Percentiles rank a stretch among this genome's conserved stretches.
phyloP scores from a whole-genome alignment of 164 flowering plant species.

The Stephania japonica region DNA sequence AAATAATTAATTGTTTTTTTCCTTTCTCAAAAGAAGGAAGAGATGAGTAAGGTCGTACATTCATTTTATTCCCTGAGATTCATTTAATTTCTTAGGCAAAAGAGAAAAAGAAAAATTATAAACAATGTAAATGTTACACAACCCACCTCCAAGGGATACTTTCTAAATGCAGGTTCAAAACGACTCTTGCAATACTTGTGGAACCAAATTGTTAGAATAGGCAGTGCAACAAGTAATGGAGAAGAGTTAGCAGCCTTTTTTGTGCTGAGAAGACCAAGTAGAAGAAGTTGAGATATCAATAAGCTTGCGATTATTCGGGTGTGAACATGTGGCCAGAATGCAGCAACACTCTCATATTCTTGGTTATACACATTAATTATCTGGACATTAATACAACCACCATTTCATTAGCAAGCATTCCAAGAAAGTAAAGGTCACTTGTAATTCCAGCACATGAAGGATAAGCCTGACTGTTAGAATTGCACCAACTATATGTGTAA shows the following conservation, averaged over 20 bases:
- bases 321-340: conserved; percentile 98
- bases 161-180: conserved; percentile 90
- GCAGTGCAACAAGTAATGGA: conserved; percentile 69
- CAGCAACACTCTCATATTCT: conserved; percentile 85
- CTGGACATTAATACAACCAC: conserved; percentile 28
- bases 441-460: no score
- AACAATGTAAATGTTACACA: not conserved
- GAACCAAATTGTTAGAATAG: conserved; percentile 68
- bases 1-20: no score
- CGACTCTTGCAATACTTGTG: conserved; percentile 87
- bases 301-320: conserved; percentile 79
- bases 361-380: conserved; percentile 90
- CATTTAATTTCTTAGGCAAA: not conserved
- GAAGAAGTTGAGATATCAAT: conserved; percentile 77
- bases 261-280: conserved; percentile 85
- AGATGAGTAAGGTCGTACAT: not conserved
- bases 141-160: conserved; percentile 87
- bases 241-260: conserved; percentile 88
- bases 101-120: not conserved
- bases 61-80: not conserved
- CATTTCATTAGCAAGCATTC: not conserved
- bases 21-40: not conserved
- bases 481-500: not conserved
- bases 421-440: conserved; percentile 1
- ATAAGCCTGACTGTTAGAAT: no score